Conservation (phyloP, 1,284 basidiomycete species). For the Ganoderma sinense region DNA sequence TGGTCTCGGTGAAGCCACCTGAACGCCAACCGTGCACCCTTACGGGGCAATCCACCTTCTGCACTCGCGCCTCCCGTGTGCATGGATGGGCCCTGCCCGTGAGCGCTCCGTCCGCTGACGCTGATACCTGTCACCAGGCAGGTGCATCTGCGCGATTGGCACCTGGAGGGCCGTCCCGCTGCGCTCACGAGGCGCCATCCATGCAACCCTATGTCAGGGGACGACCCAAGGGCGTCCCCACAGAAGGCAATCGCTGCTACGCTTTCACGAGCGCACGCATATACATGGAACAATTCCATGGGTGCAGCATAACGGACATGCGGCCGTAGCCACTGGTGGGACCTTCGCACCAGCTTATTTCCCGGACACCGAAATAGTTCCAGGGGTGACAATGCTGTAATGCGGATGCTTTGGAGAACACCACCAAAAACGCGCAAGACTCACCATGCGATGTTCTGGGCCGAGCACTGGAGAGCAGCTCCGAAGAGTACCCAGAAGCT, state of each 20-base stretch:
- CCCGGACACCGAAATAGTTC: neutral
- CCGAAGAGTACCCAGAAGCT: slow-evolving; percentile 54
- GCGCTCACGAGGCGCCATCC: neutral
- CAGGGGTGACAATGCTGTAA: neutral
- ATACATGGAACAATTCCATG: neutral
- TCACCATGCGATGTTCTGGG: slow-evolving; percentile 56
- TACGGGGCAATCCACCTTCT: neutral
- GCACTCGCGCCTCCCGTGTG: neutral
- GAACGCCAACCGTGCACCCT: neutral
- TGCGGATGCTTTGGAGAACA: neutral
- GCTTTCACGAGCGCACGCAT: neutral
- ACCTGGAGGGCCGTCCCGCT: neutral
- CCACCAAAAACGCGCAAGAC: slow-evolving; percentile 16
- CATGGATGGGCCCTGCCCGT: neutral
- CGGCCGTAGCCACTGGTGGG: neutral
- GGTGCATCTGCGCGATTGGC: neutral
- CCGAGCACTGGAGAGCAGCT: slow-evolving; percentile 57
- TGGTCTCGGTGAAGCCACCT: neutral
- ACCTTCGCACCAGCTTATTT: neutral
- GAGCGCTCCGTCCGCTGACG: neutral
- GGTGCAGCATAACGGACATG: neutral
- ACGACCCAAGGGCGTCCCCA: neutral
- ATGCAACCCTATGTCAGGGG: slow-evolving; percentile 1
- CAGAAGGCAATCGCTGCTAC: neutral
- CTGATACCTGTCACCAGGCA: neutral